Conservation (phyloP, 208 protist species). For the Trypanosoma grayi region DNA sequence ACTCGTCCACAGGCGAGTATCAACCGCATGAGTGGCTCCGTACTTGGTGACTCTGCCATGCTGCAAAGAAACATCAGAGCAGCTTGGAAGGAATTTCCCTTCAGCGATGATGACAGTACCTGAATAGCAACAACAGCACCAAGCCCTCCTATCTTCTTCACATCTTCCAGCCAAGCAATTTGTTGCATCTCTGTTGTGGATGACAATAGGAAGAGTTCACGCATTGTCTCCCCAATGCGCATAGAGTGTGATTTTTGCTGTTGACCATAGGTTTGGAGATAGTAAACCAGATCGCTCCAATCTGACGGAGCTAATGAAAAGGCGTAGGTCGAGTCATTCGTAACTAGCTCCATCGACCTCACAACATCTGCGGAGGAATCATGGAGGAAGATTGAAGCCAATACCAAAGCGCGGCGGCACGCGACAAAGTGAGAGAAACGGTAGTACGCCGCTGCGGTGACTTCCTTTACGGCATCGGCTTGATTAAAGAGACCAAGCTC, state of each 20-base stretch:
- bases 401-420: conserved; percentile 75
- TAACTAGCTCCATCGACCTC: conserved; percentile 33
- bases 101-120: conserved; percentile 57
- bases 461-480: conserved; percentile 70
- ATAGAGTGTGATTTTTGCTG: conserved; percentile 49
- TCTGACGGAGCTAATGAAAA: conserved; percentile 61
- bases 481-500: conserved; percentile 65
- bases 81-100: conserved; percentile 42
- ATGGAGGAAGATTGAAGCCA: conserved; percentile 57
- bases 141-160: conserved; percentile 57
- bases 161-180: conserved; percentile 52
- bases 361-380: conserved; percentile 50
- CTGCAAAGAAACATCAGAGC: conserved; percentile 73
- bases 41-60: conserved; percentile 60
- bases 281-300: conserved; percentile 83
- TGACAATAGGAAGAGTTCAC: conserved; percentile 49
- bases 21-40: conserved; percentile 62
- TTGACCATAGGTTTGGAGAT: conserved; percentile 63
- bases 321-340: conserved; percentile 31
- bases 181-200: conserved; percentile 53
- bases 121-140: conserved; percentile 59
- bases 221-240: conserved; percentile 59
- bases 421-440: conserved; percentile 75
- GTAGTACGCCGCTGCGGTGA: conserved; percentile 60
- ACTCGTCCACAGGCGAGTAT: conserved; percentile 70